These are phyloP conservation scores for Exophiala aquamarina DNA, from an alignment of 2,329 filamentous ascomycete genomes.

Conservation along the genomic window DNA sequence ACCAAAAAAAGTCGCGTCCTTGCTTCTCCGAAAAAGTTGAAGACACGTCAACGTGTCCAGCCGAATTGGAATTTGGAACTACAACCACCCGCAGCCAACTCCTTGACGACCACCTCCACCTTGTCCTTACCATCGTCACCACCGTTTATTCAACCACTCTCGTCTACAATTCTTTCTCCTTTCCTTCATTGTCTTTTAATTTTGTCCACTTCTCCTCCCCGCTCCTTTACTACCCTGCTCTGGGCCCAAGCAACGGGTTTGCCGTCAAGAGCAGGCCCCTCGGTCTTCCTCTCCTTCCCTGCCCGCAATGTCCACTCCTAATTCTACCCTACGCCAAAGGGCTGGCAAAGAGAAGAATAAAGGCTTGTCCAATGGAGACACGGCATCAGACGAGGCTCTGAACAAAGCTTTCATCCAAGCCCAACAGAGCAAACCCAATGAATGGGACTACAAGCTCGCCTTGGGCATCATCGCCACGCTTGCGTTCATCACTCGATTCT, in stretches of 20 bases:
- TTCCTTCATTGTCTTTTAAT: slow-evolving; percentile 4
- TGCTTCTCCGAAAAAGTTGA: slow-evolving; percentile 12
- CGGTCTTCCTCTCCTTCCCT: slow-evolving; percentile 2
- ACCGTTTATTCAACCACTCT: neutral
- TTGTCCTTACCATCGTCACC: no score
- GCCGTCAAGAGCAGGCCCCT: no score
- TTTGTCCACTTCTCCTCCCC: neutral
- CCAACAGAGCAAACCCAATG: slow-evolving; percentile 49
- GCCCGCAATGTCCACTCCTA: slow-evolving; percentile 24
- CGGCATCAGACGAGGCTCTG: slow-evolving; percentile 17
- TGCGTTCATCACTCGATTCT: slow-evolving; percentile 91
- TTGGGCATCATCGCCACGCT: slow-evolving; percentile 74
- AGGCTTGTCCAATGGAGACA: slow-evolving; percentile 22
- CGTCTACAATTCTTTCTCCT: neutral
- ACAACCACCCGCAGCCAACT: no score
- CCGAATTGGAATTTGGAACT: neutral
- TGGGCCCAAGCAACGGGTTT: no score
- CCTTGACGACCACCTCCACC: neutral
- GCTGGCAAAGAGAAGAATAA: slow-evolving; percentile 27
- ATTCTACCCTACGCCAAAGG: slow-evolving; percentile 26
- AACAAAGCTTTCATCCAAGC: slow-evolving; percentile 11
- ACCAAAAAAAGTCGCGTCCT: slow-evolving; percentile 6
- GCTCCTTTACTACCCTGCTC: neutral
- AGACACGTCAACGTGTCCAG: slow-evolving; percentile 10
- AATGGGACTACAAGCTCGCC: slow-evolving; percentile 82